Base-by-base conservation (phyloP, 768 basidiomycete genomes). In the Cystofilobasidium ferigula region DNA sequence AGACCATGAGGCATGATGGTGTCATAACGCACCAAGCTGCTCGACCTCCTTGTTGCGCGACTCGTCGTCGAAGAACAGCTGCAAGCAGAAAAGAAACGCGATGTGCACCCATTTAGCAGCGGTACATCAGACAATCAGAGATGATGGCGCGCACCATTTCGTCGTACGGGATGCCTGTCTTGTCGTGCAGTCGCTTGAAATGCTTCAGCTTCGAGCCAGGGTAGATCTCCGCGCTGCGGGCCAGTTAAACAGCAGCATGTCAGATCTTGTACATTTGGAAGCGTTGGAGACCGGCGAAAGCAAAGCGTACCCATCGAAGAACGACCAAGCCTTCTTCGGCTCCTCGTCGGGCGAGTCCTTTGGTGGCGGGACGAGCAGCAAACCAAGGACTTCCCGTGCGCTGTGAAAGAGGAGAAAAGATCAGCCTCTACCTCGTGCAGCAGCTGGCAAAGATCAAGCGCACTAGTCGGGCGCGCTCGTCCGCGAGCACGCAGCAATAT, bases 121-220 rank as follows among this genome's bases (percentile, higher is more conserved):
- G n/a, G n/a, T n/a, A n/a, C n/a, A n/a, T n/a, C n/a, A n/a, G n/a
- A n/a, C n/a, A 22, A 30, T 1, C 38, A 14, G 38, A 60, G 51
- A 58, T 34, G 10, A 34, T 22, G 56, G 9, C 16, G 53, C 79
- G 26, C 53, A 86, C 87, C 88, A 91, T 91, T 69, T 89, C 84
- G 10, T 81, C 80, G 71, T 88, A 90, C 0, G 87, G 83, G 58
- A 91, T 83, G 2, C 84, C 85, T 0, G 88, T 90, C 70, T 82
- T 81, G 57, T 82, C 77, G 72, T 89, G 85, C 38, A 92, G 72
- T 54, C 81, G 80, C 73, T 82, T 84, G 78, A 93, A 93, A 72
- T 92, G 89, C 5, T 81, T 80, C 22, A 89, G 77, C 77, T 93
- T 92, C 28, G 88, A 88, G 20, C 86, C 85, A 84, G 71, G 59